Base-by-base conservation (phyloP, 164 flowering plant genomes). In the Vitis rupestris region DNA sequence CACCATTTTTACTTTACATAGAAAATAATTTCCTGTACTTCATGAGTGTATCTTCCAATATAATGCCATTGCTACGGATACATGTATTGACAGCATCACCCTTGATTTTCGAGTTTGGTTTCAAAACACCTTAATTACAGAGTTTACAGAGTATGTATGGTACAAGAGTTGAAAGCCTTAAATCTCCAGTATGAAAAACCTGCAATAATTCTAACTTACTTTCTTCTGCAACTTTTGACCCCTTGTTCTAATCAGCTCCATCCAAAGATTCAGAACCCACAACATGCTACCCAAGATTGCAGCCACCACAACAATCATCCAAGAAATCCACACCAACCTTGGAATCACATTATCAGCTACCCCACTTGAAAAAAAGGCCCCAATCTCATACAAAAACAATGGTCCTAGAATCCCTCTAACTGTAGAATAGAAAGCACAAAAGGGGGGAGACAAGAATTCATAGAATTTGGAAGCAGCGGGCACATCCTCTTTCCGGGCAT, bases 271-370 rank as follows among this genome's bases (percentile, higher is more conserved):
- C 44, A 59, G 50, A 61, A 86, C 68, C 92, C 92, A 88, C 65
- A 79, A 37, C 0, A 81, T 30, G 67, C 89, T 84, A 27, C 74
- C 74, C 66, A 76, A 51, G 30, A 86, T 80, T 9, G 77, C 87
- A 17, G 56, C 23, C 0, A 54, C 70, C 49, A 78, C 74, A 61
- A 88, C 80, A 64, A 70, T 23, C 75, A 82, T 67, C 92, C 90
- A 88, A 66, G 88, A 87, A 65, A 72, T 27, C 90, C 88, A 86
- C 54, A 75, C 85, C 88, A 88, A 84, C 50, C 15, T 69, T 0
- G 90, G 88, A 70, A 88, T 74, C 66, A 72, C 64, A 17, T 54
- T 51, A 54, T 74, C 75, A 19, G 54, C 86, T 1, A 9, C 77
- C 3, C 82, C 86, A 63, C 82, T 74, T 0, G 47, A 14, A 61